A percentile compares a stretch with the other conserved stretches of the same genome.
phyloP scores from a whole-genome alignment of 2,329 filamentous ascomycete species.

The Phialemoniopsis sp. region DNA sequence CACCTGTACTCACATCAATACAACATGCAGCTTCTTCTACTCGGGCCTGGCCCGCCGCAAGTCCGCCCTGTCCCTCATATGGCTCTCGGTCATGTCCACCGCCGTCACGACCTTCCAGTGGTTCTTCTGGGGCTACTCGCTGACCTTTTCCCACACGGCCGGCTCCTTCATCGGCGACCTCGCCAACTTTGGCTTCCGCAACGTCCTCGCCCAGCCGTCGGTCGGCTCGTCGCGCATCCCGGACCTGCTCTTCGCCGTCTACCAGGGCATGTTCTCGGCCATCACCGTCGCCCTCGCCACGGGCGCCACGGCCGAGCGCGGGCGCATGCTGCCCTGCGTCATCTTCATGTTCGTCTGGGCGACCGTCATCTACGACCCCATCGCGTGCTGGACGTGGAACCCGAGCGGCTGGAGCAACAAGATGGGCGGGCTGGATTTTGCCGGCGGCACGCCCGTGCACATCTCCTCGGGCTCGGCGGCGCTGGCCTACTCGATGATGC shows the following conservation, averaged over 20 bases:
- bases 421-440: conserved; percentile 82
- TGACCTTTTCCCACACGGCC: conserved; percentile 76
- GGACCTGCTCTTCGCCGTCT: conserved; percentile 80
- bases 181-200: conserved; percentile 72
- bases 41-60: conserved; percentile 85
- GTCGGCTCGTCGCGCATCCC: conserved; percentile 71
- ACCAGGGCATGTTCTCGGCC: conserved; percentile 84
- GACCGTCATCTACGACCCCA: conserved; percentile 85
- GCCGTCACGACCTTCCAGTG: conserved; percentile 86
- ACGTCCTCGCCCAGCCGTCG: conserved; percentile 71
- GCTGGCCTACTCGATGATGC: conserved; percentile 85
- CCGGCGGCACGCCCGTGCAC: conserved; percentile 86
- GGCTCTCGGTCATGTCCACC: conserved; percentile 83
- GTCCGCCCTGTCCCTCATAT: conserved; percentile 84
- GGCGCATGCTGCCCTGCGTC: conserved; percentile 82
- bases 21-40: conserved; percentile 69
- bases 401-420: conserved; percentile 72
- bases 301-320: conserved; percentile 81
- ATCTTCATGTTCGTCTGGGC: conserved; percentile 94
- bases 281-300: conserved; percentile 84
- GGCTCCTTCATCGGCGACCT: conserved; percentile 75
- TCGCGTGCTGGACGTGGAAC: conserved; percentile 97
- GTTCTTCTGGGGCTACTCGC: conserved; percentile 90
- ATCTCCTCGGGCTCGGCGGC: conserved; percentile 80
- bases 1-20: too few species aligned